These are phyloP conservation scores for Clonostachys rhizophaga DNA, from an alignment of 2,329 filamentous ascomycete genomes.

Conservation along the genomic window DNA sequence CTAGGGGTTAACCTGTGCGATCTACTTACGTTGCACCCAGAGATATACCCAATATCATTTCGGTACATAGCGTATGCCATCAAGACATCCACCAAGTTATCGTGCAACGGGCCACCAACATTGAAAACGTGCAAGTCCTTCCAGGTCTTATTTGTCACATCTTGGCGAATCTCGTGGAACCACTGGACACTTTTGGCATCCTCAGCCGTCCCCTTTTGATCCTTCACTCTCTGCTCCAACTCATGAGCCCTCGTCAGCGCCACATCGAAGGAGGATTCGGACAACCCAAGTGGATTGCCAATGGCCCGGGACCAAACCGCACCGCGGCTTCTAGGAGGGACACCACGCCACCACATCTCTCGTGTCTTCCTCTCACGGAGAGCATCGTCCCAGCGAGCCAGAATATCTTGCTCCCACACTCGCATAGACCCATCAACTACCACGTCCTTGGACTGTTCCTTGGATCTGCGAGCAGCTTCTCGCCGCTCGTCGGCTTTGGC, in stretches of 20 bases:
- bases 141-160: conserved; percentile 62
- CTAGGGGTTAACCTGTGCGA: not conserved
- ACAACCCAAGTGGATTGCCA: conserved; percentile 68
- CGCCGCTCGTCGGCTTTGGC: conserved; percentile 55
- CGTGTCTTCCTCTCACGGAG: conserved; percentile 64
- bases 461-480: conserved; percentile 46
- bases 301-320: conserved; percentile 67
- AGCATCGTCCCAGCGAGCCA: conserved; percentile 72
- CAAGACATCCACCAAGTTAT: conserved; percentile 65
- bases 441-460: conserved; percentile 48
- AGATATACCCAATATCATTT: conserved; percentile 73
- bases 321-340: conserved; percentile 66
- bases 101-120: conserved; percentile 59
- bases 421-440: conserved; percentile 49
- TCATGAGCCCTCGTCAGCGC: conserved; percentile 64
- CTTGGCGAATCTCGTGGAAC: conserved; percentile 59
- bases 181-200: conserved; percentile 53
- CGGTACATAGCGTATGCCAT: conserved; percentile 80
- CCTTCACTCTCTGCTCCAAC: conserved; percentile 51
- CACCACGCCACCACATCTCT: conserved; percentile 79
- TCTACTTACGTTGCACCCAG: conserved; percentile 67
- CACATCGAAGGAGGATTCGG: conserved; percentile 62
- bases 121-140: conserved; percentile 71
- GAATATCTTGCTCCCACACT: conserved; percentile 72
- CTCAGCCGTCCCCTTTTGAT: conserved; percentile 44